phyloP scores from a whole-genome alignment of 345 rosid species.

The Eutrema heterophyllum region DNA sequence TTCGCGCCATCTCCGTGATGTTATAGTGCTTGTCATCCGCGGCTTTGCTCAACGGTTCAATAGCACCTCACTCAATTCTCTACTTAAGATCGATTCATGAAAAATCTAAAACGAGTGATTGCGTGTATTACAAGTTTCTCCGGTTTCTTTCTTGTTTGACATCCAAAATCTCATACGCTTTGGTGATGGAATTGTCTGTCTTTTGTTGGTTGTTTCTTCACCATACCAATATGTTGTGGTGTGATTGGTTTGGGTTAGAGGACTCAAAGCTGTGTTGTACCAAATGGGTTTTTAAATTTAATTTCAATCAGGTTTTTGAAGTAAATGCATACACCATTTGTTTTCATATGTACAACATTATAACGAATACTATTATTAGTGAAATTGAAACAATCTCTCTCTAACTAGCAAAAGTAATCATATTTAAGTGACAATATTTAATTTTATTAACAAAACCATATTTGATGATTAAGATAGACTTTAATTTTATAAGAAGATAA shows the following conservation, averaged over 20 bases:
- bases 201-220: neutral
- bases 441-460: neutral
- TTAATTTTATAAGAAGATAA: neutral
- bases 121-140: neutral
- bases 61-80: conserved; percentile 93
- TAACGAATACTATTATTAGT: neutral
- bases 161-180: neutral
- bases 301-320: neutral
- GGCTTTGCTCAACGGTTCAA: conserved; percentile 94
- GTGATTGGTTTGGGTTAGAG: neutral
- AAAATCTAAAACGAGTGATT: neutral
- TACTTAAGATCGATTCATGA: conserved; percentile 58
- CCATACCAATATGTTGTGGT: neutral
- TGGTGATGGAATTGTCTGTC: neutral
- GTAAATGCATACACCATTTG: neutral
- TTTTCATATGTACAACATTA: neutral
- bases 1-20: conserved; percentile 74
- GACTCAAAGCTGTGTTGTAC: neutral
- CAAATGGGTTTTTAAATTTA: neutral
- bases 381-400: neutral
- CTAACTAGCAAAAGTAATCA: neutral
- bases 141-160: neutral
- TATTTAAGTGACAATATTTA: neutral
- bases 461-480: conserved; percentile 6
- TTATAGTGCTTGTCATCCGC: conserved; percentile 73